Conservation (phyloP, 31 red algal species). For the Porphyra umbilicalis region DNA sequence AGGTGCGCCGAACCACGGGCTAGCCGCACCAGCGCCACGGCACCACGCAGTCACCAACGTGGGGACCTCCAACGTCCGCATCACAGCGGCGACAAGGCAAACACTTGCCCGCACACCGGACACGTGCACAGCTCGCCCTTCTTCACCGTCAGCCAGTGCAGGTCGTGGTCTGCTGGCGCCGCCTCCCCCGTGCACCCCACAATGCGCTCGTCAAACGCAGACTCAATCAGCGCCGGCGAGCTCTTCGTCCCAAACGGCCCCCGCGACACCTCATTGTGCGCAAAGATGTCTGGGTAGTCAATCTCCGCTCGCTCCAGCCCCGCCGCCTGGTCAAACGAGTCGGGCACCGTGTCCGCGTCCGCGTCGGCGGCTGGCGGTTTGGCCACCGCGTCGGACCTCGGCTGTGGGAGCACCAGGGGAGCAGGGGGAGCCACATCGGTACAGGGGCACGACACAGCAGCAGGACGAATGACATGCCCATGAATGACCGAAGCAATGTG, state of each 20-base stretch:
- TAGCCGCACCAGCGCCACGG: no score
- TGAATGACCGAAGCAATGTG: no score
- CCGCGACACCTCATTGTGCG: slow-evolving; percentile 82
- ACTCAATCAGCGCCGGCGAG: slow-evolving; percentile 76
- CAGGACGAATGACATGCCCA: no score
- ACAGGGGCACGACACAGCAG: no score
- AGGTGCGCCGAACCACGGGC: no score
- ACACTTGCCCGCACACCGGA: slow-evolving; percentile 80
- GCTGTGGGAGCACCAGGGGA: no score
- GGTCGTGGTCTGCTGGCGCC: slow-evolving; percentile 85
- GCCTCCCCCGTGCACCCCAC: slow-evolving; percentile 90
- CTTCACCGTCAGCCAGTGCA: slow-evolving; percentile 77
- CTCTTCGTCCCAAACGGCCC: slow-evolving; percentile 82
- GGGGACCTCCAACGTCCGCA: no score
- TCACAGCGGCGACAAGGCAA: slow-evolving; percentile 74
- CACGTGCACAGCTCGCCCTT: slow-evolving; percentile 48
- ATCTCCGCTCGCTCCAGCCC: neutral
- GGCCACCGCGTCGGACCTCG: neutral
- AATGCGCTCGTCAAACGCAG: slow-evolving; percentile 69
- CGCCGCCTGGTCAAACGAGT: neutral
- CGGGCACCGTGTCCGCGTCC: neutral
- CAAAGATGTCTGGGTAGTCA: slow-evolving; percentile 53
- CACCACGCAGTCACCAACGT: no score
- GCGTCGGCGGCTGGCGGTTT: neutral
- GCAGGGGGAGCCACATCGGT: no score